These are phyloP conservation scores for Cladosporium velox DNA, from an alignment of 2,329 filamentous ascomycete genomes.

Conservation along the genomic window DNA sequence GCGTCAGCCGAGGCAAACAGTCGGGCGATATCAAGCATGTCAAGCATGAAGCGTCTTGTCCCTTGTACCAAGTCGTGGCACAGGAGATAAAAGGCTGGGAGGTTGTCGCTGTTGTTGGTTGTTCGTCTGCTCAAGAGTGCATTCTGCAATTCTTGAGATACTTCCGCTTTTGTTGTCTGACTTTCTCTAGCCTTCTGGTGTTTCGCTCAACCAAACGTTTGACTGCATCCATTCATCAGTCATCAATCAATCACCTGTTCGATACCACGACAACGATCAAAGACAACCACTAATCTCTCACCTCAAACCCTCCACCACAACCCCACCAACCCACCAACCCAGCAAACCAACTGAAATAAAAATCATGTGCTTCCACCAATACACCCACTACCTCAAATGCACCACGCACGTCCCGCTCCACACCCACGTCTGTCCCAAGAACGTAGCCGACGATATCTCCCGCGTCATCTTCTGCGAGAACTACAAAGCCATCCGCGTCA, in stretches of 20 bases:
- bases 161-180: constrained; percentile 14
- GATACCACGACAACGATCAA: background rate
- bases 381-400: constrained; percentile 37
- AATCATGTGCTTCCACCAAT: constrained; percentile 37
- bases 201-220: background rate
- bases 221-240: background rate
- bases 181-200: background rate
- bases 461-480: constrained; percentile 38
- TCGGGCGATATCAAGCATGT: constrained; percentile 19
- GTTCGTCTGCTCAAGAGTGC: background rate
- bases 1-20: constrained; percentile 20
- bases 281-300: background rate
- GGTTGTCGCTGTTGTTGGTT: constrained; percentile 1
- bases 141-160: background rate
- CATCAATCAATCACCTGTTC: background rate
- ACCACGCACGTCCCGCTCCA: constrained; percentile 34
- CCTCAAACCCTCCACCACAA: too few relatives aligned
- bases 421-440: constrained; percentile 36
- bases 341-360: background rate
- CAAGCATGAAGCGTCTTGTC: background rate
- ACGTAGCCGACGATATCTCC: constrained; percentile 31
- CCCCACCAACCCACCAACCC: background rate
- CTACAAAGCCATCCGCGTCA: constrained; percentile 30
- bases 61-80: background rate
- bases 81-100: constrained; percentile 15